Evolutionary conservation across 2,329 filamentous ascomycete species (phyloP).

Genomic region (Polychaeton citri): DNA sequence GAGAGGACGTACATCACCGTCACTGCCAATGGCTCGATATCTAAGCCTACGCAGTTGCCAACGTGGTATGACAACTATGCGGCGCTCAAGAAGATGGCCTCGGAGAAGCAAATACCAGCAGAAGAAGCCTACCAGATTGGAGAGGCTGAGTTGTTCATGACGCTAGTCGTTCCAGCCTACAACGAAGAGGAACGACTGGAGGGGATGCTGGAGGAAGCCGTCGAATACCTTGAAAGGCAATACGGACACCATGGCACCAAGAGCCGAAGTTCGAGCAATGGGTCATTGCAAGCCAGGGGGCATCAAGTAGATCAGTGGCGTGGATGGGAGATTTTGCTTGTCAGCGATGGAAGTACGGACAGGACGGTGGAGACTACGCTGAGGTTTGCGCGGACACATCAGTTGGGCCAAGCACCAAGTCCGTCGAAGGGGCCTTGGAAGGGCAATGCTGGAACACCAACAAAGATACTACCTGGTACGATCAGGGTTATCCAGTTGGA

Average conservation of each 20-base stretch:
- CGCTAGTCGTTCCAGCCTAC: slow-evolving; percentile 86
- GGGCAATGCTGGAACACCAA: slow-evolving; percentile 27
- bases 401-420: slow-evolving; percentile 30
- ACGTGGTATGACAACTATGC: slow-evolving; percentile 80
- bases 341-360: slow-evolving; percentile 83
- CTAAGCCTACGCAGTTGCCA: slow-evolving; percentile 47
- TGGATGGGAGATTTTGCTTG: slow-evolving; percentile 86
- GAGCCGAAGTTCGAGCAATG: slow-evolving; percentile 18
- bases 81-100: slow-evolving; percentile 37
- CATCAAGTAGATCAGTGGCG: slow-evolving; percentile 15
- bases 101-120: slow-evolving; percentile 16
- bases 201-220: slow-evolving; percentile 80
- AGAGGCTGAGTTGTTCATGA: slow-evolving; percentile 69
- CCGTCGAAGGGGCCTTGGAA: slow-evolving; percentile 37
- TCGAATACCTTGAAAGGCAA: slow-evolving; percentile 66
- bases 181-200: slow-evolving; percentile 79
- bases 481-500: slow-evolving; percentile 68
- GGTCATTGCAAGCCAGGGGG: slow-evolving; percentile 15
- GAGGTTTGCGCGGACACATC: slow-evolving; percentile 60
- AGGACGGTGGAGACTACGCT: slow-evolving; percentile 67
- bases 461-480: slow-evolving; percentile 57
- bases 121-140: slow-evolving; percentile 49
- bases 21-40: slow-evolving; percentile 47
- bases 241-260: slow-evolving; percentile 35
- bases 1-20: slow-evolving; percentile 81